Base-by-base conservation (phyloP, 83 land plant genomes). In the Larix sibirica region DNA sequence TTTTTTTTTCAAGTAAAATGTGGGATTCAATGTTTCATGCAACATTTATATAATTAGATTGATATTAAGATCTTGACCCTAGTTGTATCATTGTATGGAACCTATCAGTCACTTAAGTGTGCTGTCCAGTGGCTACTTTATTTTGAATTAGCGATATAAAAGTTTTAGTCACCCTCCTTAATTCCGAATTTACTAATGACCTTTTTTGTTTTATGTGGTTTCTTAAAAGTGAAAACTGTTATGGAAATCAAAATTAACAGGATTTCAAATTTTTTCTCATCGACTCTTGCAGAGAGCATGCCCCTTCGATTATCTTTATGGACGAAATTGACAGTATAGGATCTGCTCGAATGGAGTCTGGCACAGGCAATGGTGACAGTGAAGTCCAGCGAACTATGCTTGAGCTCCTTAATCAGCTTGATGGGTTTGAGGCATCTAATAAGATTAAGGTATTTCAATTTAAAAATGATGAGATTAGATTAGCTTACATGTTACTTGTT, bases 311-410 rank as follows among this genome's bases (percentile, higher is more conserved):
- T 78, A 95, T 97, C 21, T 97, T 97, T 81, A 95, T 97, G 97
- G 99, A 97, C 90, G 99, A 97, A 60, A 96, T 97, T 80, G 99
- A 97, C 81, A 96, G 98, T 82, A 97, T 97, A 81, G 99, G 99
- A 69, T 96, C 98, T 83, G 95, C 99, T 61, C 85, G 99, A 24
- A 94, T 97, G 97, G 98, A 97, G 82, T 94, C 97, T 81, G 98
- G 99, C 2, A 85, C 89, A 83, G 99, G 99, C 36, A 95, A 95
- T 92, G 97, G 99, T 66, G 99, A 97, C 65, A 97, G 98, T 88
- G 99, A 97, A 83, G 99, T 97, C 44, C 99, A 97, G 87, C 86
- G 99, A 50, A 97, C 99, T 71, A 96, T 97, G 99, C 83, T 97
- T 85, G 99, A 97, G 90, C 92, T 97, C 82, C 91, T 97, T 31